Percentiles rank a stretch among this genome's conserved stretches.
Conservation (phyloP, 2,329 filamentous ascomycete species). For the Diaporthe vaccinii region DNA sequence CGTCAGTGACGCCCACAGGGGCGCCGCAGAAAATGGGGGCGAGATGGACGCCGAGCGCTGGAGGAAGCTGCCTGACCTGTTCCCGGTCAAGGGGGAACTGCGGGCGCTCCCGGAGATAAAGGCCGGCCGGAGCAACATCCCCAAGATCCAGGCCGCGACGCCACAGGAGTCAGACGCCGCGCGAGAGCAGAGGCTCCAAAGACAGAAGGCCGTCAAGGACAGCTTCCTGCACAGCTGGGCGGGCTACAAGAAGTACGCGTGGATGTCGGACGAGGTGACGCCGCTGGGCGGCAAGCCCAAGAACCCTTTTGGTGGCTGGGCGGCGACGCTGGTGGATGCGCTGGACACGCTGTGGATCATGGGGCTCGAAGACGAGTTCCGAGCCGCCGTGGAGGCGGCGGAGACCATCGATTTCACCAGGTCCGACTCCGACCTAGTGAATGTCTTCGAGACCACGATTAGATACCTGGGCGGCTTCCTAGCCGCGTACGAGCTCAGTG, state of each 20-base stretch:
- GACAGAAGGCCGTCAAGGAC: conserved; percentile 60
- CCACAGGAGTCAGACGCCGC: conserved; percentile 61
- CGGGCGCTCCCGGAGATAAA: conserved; percentile 51
- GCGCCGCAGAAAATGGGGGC: conserved; percentile 33
- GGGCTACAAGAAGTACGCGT: conserved; percentile 73
- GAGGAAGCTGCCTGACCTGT: conserved; percentile 52
- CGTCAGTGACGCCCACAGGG: conserved; percentile 27
- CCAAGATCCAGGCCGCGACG: conserved; percentile 70
- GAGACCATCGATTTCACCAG: conserved; percentile 72
- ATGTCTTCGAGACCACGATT: conserved; percentile 69
- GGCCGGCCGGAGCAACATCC: conserved; percentile 47
- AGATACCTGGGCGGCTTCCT: conserved; percentile 76
- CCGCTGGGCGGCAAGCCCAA: conserved; percentile 66
- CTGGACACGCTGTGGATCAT: conserved; percentile 82
- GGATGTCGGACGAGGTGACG: conserved; percentile 73
- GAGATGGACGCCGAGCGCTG: conserved; percentile 44
- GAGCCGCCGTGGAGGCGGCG: conserved; percentile 71
- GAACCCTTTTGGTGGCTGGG: conserved; percentile 76
- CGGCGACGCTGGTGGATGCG: conserved; percentile 75
- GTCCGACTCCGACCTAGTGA: conserved; percentile 65
- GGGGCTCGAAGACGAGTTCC: conserved; percentile 75
- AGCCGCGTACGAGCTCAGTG: conserved; percentile 77
- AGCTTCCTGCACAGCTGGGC: conserved; percentile 69
- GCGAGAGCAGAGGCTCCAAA: conserved; percentile 53
- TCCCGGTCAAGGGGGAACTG: conserved; percentile 49